Base-by-base conservation (phyloP, 306 rosid genomes). In the Lotus japonicus region DNA sequence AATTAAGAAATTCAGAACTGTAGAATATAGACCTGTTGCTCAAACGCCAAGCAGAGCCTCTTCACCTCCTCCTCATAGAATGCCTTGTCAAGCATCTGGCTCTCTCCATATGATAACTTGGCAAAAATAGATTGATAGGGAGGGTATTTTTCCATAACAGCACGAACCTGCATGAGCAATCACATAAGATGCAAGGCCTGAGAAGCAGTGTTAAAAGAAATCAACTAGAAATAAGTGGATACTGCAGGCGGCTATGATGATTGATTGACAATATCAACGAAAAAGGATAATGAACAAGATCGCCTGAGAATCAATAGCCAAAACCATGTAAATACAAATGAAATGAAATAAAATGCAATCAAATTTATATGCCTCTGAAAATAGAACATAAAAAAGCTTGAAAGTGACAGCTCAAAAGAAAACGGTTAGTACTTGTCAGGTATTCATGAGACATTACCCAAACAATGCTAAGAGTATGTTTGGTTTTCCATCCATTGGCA, bases 1-100 rank as follows among this genome's bases (percentile, higher is more conserved):
- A 35, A 56, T 9, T 38, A 17, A 23, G 9, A 70, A 35, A 2
- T 11, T 36, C n/a, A 44, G 6, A 66, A 55, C 3, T 36, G 71
- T 50, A 1, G 31, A 38, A 53, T 21, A 13, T 64, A 54, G 42
- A 89, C 99, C 97, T 94, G 99, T 84, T 94, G 99, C 77, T 94
- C 97, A 80, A 86, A 94, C 39, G 99, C 85, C 73, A 94, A 66
- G 85, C 99, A 94, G 58, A 85, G 97, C 83, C 96, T 86, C 82
- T 94, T 94, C 85, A 94, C 97, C 82, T 94, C 99, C 89, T 94
- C 99, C 84, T 94, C 98, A 45, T 94, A 90, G 89, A 94, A 94
- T 76, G 97, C 92, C 87, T 90, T 90, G 81, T 94, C 99, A 61
- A 94, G 97, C 97, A 88, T 85, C 81, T 94, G 95, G 66, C 95